Evolutionary conservation across 129 eudicot species (phyloP).

Genomic region (Arctium minus): DNA sequence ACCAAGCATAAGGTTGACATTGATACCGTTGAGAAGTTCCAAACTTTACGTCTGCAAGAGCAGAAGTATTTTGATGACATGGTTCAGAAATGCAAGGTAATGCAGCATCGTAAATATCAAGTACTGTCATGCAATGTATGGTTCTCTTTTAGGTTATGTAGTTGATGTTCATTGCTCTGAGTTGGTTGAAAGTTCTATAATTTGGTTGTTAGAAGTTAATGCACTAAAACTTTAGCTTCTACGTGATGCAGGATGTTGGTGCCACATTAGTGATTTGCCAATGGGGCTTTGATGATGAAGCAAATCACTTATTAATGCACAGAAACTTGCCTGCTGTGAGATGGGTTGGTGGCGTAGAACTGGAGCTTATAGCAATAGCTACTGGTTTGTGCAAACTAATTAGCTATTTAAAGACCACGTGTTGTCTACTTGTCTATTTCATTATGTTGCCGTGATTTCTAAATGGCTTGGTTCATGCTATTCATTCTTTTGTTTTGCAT

Average conservation of each 20-base stretch:
- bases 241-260: slow-evolving; percentile 79
- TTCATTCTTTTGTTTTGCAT: not conserved
- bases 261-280: slow-evolving; percentile 97
- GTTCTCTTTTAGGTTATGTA: no score
- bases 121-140: no score
- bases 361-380: slow-evolving; percentile 95
- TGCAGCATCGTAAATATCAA: no score
- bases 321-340: slow-evolving; percentile 97
- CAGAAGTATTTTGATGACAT: slow-evolving; percentile 95
- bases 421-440: not conserved
- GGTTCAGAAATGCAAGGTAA: slow-evolving; percentile 98
- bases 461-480: not conserved
- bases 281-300: slow-evolving; percentile 99
- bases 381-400: slow-evolving; percentile 52
- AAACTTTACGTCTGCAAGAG: slow-evolving; percentile 84
- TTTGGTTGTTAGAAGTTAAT: not conserved
- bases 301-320: slow-evolving; percentile 92
- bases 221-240: not conserved
- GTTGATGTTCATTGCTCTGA: no score
- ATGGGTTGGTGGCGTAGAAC: slow-evolving; percentile 99
- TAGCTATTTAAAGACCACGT: not conserved
- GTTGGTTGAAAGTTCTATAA: not conserved
- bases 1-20: slow-evolving; percentile 99
- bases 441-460: not conserved
- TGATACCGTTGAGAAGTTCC: slow-evolving; percentile 91